phyloP scores from a whole-genome alignment of 2,329 filamentous ascomycete genomes.

The Triangularia setosa region DNA sequence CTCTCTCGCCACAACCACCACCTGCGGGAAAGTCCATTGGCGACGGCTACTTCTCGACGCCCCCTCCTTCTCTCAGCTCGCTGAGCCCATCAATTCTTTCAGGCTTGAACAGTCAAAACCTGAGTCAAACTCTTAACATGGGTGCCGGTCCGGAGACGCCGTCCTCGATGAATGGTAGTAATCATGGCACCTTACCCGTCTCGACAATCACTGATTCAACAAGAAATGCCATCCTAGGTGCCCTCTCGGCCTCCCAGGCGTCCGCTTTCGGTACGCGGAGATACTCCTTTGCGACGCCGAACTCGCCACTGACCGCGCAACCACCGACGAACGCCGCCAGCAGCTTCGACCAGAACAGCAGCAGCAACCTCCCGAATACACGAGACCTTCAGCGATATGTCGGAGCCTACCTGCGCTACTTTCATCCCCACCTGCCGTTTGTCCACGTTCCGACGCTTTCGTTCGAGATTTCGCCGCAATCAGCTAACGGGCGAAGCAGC shows the following conservation, averaged over 20 bases:
- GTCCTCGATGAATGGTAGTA: conserved; percentile 65
- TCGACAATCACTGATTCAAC: conserved; percentile 64
- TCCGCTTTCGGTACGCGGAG: conserved; percentile 56
- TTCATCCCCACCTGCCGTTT: conserved; percentile 94
- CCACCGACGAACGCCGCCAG: conserved; percentile 45
- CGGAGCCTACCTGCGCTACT: conserved; percentile 83
- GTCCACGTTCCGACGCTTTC: conserved; percentile 86
- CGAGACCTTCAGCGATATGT: conserved; percentile 87
- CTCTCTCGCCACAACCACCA: conserved; percentile 69
- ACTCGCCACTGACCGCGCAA: conserved; percentile 52
- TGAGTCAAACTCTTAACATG: conserved; percentile 64
- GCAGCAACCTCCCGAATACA: conserved; percentile 67
- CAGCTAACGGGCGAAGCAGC: conserved; percentile 57
- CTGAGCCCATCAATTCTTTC: conserved; percentile 70
- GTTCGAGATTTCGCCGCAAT: conserved; percentile 73
- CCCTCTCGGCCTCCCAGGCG: conserved; percentile 50
- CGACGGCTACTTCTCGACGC: conserved; percentile 75
- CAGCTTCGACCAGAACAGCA: conserved; percentile 49
- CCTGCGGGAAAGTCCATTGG: conserved; percentile 65
- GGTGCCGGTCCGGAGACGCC: conserved; percentile 66
- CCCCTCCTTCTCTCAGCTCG: conserved; percentile 62
- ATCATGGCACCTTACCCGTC: conserved; percentile 54
- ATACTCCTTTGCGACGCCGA: conserved; percentile 58
- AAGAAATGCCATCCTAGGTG: conserved; percentile 57
- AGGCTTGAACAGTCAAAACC: conserved; percentile 56